These are phyloP conservation scores for Cryptococcus neoformans DNA, from an alignment of 1,284 basidiomycete species.

Conservation along the genomic window DNA sequence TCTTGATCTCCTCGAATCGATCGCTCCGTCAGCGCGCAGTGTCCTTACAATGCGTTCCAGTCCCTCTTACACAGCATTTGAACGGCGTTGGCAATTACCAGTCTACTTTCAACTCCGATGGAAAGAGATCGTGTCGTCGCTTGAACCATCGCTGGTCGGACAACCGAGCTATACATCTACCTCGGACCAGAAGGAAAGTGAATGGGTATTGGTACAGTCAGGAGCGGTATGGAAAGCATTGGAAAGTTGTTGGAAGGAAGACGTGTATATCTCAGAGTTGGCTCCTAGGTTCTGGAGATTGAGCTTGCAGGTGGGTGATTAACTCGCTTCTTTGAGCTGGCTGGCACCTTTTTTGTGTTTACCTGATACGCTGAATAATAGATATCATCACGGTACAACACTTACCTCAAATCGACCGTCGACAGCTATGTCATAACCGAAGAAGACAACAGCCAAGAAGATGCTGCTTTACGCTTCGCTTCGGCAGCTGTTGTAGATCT, in stretches of 20 bases:
- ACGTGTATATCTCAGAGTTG: constrained; percentile 77
- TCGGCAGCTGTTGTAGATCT: constrained; percentile 36
- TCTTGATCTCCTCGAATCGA: constrained; percentile 73
- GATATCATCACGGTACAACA: constrained; percentile 73
- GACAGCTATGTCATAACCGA: constrained; percentile 22
- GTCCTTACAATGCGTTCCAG: constrained; percentile 69
- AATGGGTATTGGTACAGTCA: constrained; percentile 57
- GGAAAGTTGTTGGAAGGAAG: constrained; percentile 74
- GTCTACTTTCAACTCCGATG: constrained; percentile 98
- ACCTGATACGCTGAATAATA: constrained; percentile 34
- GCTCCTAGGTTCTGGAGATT: constrained; percentile 81
- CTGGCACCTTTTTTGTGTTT: not conserved
- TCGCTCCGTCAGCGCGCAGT: constrained; percentile 71
- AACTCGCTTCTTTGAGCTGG: not conserved
- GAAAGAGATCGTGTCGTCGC: constrained; percentile 79
- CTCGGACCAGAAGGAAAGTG: constrained; percentile 1
- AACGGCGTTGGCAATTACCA: constrained; percentile 87
- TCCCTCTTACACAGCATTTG: constrained; percentile 67
- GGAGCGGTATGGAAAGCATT: constrained; percentile 69
- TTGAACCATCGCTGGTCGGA: constrained; percentile 63
- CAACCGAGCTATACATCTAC: not conserved
- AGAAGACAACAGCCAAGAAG: constrained; percentile 29
- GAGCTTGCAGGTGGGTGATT: constrained; percentile 66
- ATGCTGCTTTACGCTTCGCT: constrained; percentile 30
- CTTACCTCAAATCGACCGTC: constrained; percentile 60